Base-by-base conservation (phyloP, 768 basidiomycete genomes). In the Termitomyces sp. region DNA sequence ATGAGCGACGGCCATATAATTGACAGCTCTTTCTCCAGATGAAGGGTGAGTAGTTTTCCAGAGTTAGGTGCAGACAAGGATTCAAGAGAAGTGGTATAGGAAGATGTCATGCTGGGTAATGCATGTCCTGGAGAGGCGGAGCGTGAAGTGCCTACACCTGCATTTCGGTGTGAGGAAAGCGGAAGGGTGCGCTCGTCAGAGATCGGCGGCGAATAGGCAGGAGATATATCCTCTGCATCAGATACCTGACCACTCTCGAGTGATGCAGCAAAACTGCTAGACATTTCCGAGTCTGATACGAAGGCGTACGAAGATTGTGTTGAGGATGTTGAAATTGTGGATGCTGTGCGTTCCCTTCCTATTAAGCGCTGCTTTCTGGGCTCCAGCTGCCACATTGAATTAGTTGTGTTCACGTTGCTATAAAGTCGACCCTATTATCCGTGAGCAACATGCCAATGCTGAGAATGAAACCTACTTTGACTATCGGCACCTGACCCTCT, bases 1-100 rank as follows among this genome's bases (percentile, higher is more conserved):
- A 92, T 81, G 33, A 92, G 74, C 6, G 88, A 87, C 0, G 90
- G 90, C 90, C 90, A 92, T 40, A 92, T 91, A 39, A 84, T 78
- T 6, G 88, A 85, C 57, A 86, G 80, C 18, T 85, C 81, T 68
- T 92, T 92, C 66, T 92, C 90, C 61, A 92, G 67, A 68, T 92
- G 88, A 45, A 92, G 71, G 5, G 90, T 92, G 60, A 92, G 66
- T 38, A 92, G 75, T 56, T 86, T 75, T n/a, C 85, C 86, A 1
- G 84, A 76, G 15, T 76, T 75, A 2, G 75, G 71, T 16, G 78
- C 74, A 50, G 84, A 82, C 32, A 87, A 65, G 5, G 88, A 90
- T 58, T 91, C 89, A 50, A 92, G 71, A 3, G 89, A 91, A n/a
- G 49, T 40, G 15, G 89, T 89, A 65, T 82, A 84, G 0, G 88